Conservation (phyloP, 345 rosid genomes). For the Bretschneidera sinensis region DNA sequence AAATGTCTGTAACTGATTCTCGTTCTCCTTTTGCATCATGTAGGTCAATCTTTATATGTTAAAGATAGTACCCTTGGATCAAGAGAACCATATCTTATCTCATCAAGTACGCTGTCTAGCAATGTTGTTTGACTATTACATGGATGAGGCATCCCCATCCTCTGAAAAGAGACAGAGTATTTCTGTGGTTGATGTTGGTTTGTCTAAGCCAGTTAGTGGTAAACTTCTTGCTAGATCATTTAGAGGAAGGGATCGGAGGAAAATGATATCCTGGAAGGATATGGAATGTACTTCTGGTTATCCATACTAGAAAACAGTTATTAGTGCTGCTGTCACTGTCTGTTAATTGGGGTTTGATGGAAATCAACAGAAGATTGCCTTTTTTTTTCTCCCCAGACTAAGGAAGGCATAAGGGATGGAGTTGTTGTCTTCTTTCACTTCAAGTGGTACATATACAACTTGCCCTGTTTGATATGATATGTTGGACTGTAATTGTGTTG, state of each 20-base stretch:
- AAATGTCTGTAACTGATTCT: background rate
- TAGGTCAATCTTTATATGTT: constrained; percentile 83
- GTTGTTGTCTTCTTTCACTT: background rate
- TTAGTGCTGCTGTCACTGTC: background rate
- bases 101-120: constrained; percentile 80
- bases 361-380: too few species aligned
- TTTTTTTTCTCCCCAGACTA: background rate
- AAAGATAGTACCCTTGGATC: constrained; percentile 55
- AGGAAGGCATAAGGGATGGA: background rate
- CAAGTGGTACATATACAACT: background rate
- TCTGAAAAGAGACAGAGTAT: constrained; percentile 48
- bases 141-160: constrained; percentile 53
- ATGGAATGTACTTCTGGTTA: constrained; percentile 45
- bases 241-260: constrained; percentile 87
- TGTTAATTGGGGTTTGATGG: too few species aligned
- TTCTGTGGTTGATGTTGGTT: constrained; percentile 66
- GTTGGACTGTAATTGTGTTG: background rate
- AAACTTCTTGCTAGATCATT: constrained; percentile 72
- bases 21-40: constrained; percentile 1
- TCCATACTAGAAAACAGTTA: constrained; percentile 23
- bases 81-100: constrained; percentile 53
- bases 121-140: constrained; percentile 72
- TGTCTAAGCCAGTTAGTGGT: constrained; percentile 73
- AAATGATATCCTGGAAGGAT: constrained; percentile 89
- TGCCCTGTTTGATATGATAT: background rate